Percentiles rank a stretch among this genome's conserved stretches.
phyloP scores from a whole-genome alignment of 2,329 filamentous ascomycete species.

The Fusarium sp. region DNA sequence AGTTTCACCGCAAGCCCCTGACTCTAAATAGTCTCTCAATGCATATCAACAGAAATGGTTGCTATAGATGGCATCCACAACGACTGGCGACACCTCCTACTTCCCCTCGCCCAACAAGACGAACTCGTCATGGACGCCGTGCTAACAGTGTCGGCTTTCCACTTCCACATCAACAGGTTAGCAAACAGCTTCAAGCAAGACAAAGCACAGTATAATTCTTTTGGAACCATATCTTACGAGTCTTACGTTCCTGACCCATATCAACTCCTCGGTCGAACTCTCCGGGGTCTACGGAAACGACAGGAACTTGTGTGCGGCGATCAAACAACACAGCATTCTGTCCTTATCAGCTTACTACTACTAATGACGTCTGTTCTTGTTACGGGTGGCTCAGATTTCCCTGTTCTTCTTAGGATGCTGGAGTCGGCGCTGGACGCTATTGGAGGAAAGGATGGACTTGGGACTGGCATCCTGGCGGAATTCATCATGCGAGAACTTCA shows the following conservation, averaged over 20 bases:
- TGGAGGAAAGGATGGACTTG: conserved; percentile 39
- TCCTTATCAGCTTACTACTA: conserved; percentile 42
- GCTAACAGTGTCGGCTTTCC: conserved; percentile 36
- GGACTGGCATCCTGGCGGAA: conserved; percentile 29
- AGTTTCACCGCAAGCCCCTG: fast-evolving
- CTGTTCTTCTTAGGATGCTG: conserved; percentile 43
- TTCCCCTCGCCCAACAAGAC: conserved; percentile 39
- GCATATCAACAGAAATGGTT: conserved; percentile 45
- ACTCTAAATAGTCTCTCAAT: conserved; percentile 23
- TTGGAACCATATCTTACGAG: not conserved
- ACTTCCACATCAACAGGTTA: conserved; percentile 31
- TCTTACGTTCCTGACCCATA: conserved; percentile 26
- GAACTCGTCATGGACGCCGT: conserved; percentile 42
- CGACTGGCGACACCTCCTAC: conserved; percentile 43
- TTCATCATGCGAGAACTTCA: conserved; percentile 47
- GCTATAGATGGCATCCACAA: conserved; percentile 46
- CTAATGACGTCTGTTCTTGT: conserved; percentile 46
- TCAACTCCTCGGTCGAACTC: conserved; percentile 28
- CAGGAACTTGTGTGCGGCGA: conserved; percentile 31
- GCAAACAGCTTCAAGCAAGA: not conserved
- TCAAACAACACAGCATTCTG: conserved; percentile 31
- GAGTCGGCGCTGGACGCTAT: conserved; percentile 47
- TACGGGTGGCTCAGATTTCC: conserved; percentile 47
- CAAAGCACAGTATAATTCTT: not conserved
- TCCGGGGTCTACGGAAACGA: conserved; percentile 33